Evolutionary conservation across 2,329 filamentous ascomycete species (phyloP), one percentile per base, ranked within the genome.

Genomic region (Fusarium sp.): DNA sequence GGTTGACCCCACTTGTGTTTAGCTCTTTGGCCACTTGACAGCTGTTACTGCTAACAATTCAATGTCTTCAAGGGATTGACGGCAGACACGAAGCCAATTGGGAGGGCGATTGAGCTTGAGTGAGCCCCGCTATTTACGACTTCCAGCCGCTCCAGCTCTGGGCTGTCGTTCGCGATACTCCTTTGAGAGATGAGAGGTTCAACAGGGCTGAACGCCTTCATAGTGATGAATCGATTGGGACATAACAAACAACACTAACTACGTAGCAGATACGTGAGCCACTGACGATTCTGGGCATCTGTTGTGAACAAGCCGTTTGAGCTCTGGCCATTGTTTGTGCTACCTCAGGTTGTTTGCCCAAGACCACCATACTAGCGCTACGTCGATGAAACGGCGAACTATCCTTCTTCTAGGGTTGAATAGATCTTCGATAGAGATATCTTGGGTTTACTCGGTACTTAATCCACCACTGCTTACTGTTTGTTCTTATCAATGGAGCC

Each of bases 11-110:
- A 67, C 70, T 70, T 62, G 52, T 66, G 52, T 30, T 56, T 54
- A 63, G 40, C 40, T 59, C 30, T 65, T 65, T 35, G 56, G 62
- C 63, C 62, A 70, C 57, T 65, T 71, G 68, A 62, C 62, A 63
- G 62, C 67, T 65, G 58, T 51, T 56, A 33, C 40, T 65, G 39
- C 62, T 67, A 71, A 70, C 62, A 62, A 56, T 50, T 60, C 50
- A 51, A 47, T 50, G 47, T 49, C 56, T 39, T 46, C 35, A 39
- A 26, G 19, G 30, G 11, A 50, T 19, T 50, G 48, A 54, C 33
- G 37, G 49, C 33, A 65, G 54, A 41, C 48, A 32, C 9, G 20
- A 33, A 28, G 35, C 60, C 60, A 64, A 65, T 64, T 50, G 49
- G 35, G 40, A 40, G 24, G 20, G n/a, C 35, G 60, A 51, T 53